Evolutionary conservation across 352 stramenopile species (phyloP), one percentile per base, ranked within the genome.

Genomic region (Halophytophthora batemanensis): DNA sequence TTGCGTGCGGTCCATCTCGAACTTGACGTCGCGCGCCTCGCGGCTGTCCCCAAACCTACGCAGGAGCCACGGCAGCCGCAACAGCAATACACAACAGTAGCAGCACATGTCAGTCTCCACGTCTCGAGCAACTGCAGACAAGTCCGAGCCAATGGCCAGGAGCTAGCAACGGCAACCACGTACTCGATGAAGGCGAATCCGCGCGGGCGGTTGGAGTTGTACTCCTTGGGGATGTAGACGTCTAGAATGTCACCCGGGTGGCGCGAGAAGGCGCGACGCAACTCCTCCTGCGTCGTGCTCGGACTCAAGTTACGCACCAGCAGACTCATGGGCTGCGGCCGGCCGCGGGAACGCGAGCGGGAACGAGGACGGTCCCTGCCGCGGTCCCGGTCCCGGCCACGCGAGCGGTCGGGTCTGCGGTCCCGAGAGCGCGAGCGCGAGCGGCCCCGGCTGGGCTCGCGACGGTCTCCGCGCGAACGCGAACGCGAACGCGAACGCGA

Each of bases 121-220:
- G n/a, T 4, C 31, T 37, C 25, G 12, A 31, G 11, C 25, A 31
- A 31, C 25, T n/a, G 25, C 25, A 8, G 25, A 31, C 25, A 22
- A 13, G 4, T 34, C 2, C 22, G 18, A 10, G 21, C 21, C 21
- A 21, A 3, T 42, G 19, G 4, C 4, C 4, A 2, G 44, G 17
- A 45, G 3, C 15, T 36, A 11, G 2, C 5, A 12, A 53, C 5
- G 13, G 28, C 18, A 35, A 29, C n/a, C 23, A 70, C 61, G 21
- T 56, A 80, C 70, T 91, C 81, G 21, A 91, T 84, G 59, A 91
- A 91, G 0, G 81, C 87, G 62, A 95, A 96, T 14, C 86, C 86
- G 23, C 82, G 62, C 2, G 73, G 75, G 21, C 81, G 73, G 36
- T 69, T 86, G 4, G 66, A 66, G 45, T 50, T 56, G 51, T 64